These are phyloP conservation scores for Dryas drummondii DNA, from an alignment of 306 rosid species.

Conservation along the genomic window DNA sequence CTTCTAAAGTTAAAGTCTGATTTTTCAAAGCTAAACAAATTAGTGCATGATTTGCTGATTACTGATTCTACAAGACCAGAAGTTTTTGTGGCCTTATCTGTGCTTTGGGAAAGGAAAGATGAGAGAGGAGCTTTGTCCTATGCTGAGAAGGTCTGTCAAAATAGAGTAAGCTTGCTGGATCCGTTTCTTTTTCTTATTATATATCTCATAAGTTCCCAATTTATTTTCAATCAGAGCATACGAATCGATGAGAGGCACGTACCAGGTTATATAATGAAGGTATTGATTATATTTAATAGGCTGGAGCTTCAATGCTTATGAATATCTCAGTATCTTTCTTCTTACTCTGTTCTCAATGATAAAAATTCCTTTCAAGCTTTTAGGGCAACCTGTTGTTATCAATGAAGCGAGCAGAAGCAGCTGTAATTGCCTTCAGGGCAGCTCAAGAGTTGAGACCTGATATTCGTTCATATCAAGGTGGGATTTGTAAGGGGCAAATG, in stretches of 20 bases:
- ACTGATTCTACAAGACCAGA: constrained; percentile 94
- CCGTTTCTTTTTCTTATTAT: constrained; percentile 24
- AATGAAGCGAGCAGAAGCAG: constrained; percentile 82
- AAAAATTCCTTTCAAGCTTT: constrained; percentile 17
- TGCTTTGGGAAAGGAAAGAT: constrained; percentile 92
- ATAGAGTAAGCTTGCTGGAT: constrained; percentile 19
- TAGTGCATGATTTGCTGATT: constrained; percentile 83
- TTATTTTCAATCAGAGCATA: constrained; percentile 65
- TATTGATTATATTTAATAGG: constrained; percentile 20
- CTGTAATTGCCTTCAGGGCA: constrained; percentile 84
- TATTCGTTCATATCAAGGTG: constrained; percentile 98
- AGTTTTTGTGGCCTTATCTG: constrained; percentile 92
- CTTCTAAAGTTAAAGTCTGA: constrained; percentile 89
- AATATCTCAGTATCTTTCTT: constrained; percentile 9
- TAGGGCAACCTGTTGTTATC: constrained; percentile 84
- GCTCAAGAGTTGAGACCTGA: constrained; percentile 99
- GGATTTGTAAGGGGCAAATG: constrained; percentile 22
- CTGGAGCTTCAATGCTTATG: constrained; percentile 6
- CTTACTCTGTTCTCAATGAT: constrained; percentile 13
- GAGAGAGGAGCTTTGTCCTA: constrained; percentile 89
- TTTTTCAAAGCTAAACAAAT: constrained; percentile 77
- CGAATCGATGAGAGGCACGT: constrained; percentile 90
- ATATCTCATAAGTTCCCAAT: constrained; percentile 31
- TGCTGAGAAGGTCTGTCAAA: constrained; percentile 78
- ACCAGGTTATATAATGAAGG: constrained; percentile 94